Evolutionary conservation across 306 rosid genomes (phyloP), one percentile per base, ranked within the genome.

Genomic region (Cercis canadensis): DNA sequence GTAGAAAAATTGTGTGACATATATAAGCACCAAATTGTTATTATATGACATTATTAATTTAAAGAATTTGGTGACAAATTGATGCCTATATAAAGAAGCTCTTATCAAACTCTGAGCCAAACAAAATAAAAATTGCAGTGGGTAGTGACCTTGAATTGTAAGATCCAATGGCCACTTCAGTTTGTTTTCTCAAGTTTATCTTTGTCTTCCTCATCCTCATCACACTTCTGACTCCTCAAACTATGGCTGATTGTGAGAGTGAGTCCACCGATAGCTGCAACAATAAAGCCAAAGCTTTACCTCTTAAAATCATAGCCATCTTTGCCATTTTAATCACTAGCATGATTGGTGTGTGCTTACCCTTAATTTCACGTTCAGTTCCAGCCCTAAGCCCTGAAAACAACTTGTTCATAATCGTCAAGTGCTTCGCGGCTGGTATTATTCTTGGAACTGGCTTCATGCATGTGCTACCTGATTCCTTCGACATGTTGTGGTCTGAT

Each of bases 391-490:
- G 84, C 9, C 97, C 97, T 0, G 90, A 90, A 13, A 62, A 81
- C 47, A 52, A 70, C 33, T 74, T 85, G 11, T 90, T 90, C 19
- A 65, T 83, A 12, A 73, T 90, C 5, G 80, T 88, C 58, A 88
- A 88, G 81, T 76, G 85, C 64, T 88, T 91, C 0, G 89, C 92
- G 0, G 82, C 84, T 0, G 96, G 96, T 0, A 88, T 88, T 34
- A 88, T 91, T 39, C 87, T 91, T 0, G 92, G 82, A 32, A 91
- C 96, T 0, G 90, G 89, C 0, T 91, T 91, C 88, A 76, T 88
- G 96, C 92, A 88, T 18, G 89, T 91, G 6, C 75, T 91, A 4
- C 96, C 96, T 0, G 97, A 91, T 39, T 88, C 97, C 0, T 91
- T 77, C 13, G 90, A 65, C 31, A 87, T 83, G 90, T 49, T 91